Conservation (phyloP, 192 early-diverging fungal species). For the Paraglomus occultum region DNA sequence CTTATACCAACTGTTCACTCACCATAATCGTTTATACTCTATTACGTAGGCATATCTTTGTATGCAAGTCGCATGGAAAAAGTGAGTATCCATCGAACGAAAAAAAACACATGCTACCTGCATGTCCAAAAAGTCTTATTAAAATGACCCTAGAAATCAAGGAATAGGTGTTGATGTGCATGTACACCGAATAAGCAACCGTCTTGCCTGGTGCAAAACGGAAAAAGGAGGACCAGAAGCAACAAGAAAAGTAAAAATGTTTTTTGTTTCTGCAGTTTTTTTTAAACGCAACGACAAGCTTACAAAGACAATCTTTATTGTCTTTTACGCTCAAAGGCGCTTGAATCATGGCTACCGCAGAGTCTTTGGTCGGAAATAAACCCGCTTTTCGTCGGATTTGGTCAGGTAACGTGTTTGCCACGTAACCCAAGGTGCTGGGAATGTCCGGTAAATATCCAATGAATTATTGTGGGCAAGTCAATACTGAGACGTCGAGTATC, state of each 20-base stretch:
- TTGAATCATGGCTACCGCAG: slow-evolving; percentile 82
- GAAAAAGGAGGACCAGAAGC: slow-evolving; percentile 75
- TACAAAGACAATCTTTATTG: slow-evolving; percentile 16
- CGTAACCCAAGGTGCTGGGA: slow-evolving; percentile 69
- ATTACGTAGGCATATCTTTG: slow-evolving; percentile 64
- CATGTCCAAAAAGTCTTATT: not conserved
- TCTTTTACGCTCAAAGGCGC: slow-evolving; percentile 33
- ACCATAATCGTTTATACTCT: not conserved
- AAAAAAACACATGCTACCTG: no score
- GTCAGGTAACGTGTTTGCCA: slow-evolving; percentile 78
- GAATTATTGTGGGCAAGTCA: slow-evolving; percentile 43
- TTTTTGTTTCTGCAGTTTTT: not conserved
- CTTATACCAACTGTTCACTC: not conserved
- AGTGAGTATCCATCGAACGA: slow-evolving; percentile 37
- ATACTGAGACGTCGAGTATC: no score
- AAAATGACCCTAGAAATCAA: slow-evolving; percentile 45
- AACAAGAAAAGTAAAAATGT: slow-evolving; percentile 58
- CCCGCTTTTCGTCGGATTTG: slow-evolving; percentile 86
- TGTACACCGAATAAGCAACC: slow-evolving; percentile 87
- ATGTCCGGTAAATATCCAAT: slow-evolving; percentile 77
- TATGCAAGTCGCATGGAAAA: slow-evolving; percentile 83
- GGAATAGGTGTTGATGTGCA: slow-evolving; percentile 98
- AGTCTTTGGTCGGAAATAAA: slow-evolving; percentile 88
- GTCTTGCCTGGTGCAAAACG: slow-evolving; percentile 84
- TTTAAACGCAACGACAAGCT: not conserved